These are phyloP conservation scores for Yamadazyma atmosphaerica DNA, from an alignment of 1,139 yeast genomes.

Conservation along the genomic window DNA sequence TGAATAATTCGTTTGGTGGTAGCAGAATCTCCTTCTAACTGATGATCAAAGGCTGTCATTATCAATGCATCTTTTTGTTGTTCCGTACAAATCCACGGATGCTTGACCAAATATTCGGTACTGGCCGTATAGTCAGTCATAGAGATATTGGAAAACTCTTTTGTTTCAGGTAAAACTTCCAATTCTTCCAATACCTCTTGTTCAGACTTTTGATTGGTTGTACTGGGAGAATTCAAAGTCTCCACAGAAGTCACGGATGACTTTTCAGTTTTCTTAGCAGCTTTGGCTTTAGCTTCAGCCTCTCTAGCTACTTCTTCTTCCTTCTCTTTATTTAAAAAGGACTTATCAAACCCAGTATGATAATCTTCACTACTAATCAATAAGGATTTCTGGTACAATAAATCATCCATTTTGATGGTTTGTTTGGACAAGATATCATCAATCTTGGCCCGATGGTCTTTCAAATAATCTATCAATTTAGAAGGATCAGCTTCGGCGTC, in stretches of 20 bases:
- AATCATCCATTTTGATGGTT: conserved; percentile 58
- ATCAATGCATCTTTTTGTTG: conserved; percentile 89
- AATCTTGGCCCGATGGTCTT: conserved; percentile 69
- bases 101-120: conserved; percentile 53
- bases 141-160: conserved; percentile 60
- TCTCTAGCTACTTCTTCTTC: conserved; percentile 15
- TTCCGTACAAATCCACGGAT: conserved; percentile 72
- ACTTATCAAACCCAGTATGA: conserved; percentile 90
- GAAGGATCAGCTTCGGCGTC: conserved; percentile 45
- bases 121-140: conserved; percentile 47
- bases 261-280: conserved; percentile 5
- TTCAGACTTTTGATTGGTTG: conserved; percentile 19
- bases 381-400: conserved; percentile 67
- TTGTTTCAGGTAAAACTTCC: conserved; percentile 55
- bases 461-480: conserved; percentile 43
- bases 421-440: conserved; percentile 63
- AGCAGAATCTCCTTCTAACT: conserved; percentile 58
- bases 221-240: conserved; percentile 25
- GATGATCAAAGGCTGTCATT: conserved; percentile 89
- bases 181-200: conserved; percentile 36
- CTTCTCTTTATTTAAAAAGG: conserved; percentile 66
- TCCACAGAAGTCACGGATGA: conserved; percentile 25
- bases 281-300: conserved; percentile 9
- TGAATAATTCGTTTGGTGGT: conserved; percentile 65
- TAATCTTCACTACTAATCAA: conserved; percentile 90